These are phyloP conservation scores for Fusarium staphyleae DNA, from an alignment of 2,329 filamentous ascomycete species.

Conservation along the genomic window DNA sequence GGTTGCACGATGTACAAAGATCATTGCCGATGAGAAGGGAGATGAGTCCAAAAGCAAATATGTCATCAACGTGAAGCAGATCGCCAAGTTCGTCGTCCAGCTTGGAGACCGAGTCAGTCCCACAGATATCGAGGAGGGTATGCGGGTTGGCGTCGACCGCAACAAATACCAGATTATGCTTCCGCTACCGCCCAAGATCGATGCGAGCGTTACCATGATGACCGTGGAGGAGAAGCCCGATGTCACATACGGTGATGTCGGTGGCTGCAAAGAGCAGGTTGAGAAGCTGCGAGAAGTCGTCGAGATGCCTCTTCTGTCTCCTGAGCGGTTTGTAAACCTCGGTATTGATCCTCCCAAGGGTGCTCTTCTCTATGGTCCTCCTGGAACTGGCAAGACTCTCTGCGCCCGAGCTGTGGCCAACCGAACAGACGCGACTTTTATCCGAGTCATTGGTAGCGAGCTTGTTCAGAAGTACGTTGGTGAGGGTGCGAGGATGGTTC, in stretches of 20 bases:
- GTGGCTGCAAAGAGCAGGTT: slow-evolving; percentile 99
- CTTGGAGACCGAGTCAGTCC: slow-evolving; percentile 95
- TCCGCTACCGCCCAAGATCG: slow-evolving; percentile 96
- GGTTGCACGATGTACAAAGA: slow-evolving; percentile 98
- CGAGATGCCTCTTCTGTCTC: slow-evolving; percentile 95
- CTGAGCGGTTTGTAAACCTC: slow-evolving; percentile 97
- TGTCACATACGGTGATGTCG: slow-evolving; percentile 98
- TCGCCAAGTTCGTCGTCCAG: slow-evolving; percentile 98
- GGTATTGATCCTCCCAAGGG: slow-evolving; percentile 99
- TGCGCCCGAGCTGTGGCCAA: slow-evolving; percentile 98
- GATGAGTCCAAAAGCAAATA: slow-evolving; percentile 99
- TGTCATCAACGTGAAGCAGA: slow-evolving; percentile 99
- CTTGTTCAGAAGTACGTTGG: slow-evolving; percentile 99
- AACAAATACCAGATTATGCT: slow-evolving; percentile 99
- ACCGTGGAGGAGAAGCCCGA: slow-evolving; percentile 99
- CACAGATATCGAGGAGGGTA: slow-evolving; percentile 98
- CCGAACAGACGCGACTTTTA: slow-evolving; percentile 97
- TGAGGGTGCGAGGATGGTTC: slow-evolving; percentile 97
- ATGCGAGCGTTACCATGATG: slow-evolving; percentile 99
- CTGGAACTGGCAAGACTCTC: slow-evolving; percentile 98
- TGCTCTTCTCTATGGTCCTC: slow-evolving; percentile 93
- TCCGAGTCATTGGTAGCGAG: slow-evolving; percentile 97
- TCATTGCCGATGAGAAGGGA: slow-evolving; percentile 92
- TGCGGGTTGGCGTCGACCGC: slow-evolving; percentile 96
- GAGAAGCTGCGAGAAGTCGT: slow-evolving; percentile 99